Conservation (phyloP, 805 yeast genomes). For the Ogataea saltuana region DNA sequence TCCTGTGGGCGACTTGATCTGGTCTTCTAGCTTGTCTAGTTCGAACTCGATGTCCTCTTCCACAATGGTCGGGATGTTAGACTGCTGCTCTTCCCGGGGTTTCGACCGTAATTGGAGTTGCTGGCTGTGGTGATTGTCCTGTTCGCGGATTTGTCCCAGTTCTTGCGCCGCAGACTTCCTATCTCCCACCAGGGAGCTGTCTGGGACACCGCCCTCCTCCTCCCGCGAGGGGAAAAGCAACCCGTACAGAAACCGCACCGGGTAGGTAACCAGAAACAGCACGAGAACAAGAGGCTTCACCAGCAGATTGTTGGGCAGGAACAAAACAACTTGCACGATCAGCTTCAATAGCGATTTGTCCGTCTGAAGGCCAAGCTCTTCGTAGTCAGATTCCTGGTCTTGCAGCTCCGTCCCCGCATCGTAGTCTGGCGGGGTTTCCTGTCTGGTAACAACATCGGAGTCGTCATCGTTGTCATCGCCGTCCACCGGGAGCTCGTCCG, state of each 20-base stretch:
- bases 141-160: background rate
- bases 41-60: slow-evolving; percentile 40
- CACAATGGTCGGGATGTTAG: slow-evolving; percentile 31
- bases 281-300: slow-evolving; percentile 51
- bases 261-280: slow-evolving; percentile 57
- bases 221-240: no score
- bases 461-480: slow-evolving; percentile 12
- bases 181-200: no score
- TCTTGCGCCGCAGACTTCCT: no score
- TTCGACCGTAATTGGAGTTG: slow-evolving; percentile 2
- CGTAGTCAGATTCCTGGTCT: slow-evolving; percentile 22
- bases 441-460: slow-evolving; percentile 26
- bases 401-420: no score
- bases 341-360: slow-evolving; percentile 19
- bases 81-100: slow-evolving; percentile 6
- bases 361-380: slow-evolving; percentile 9
- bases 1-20: slow-evolving; percentile 37
- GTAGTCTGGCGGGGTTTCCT: slow-evolving; percentile 14
- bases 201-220: no score
- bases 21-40: slow-evolving; percentile 34
- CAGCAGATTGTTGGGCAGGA: slow-evolving; percentile 50
- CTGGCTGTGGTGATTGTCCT: background rate
- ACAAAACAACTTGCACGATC: slow-evolving; percentile 38
- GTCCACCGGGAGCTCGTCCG: background rate
- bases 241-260: slow-evolving; percentile 42